Evolutionary conservation across 2,329 filamentous ascomycete species (phyloP).

Genomic region (Ophiostoma australiae): DNA sequence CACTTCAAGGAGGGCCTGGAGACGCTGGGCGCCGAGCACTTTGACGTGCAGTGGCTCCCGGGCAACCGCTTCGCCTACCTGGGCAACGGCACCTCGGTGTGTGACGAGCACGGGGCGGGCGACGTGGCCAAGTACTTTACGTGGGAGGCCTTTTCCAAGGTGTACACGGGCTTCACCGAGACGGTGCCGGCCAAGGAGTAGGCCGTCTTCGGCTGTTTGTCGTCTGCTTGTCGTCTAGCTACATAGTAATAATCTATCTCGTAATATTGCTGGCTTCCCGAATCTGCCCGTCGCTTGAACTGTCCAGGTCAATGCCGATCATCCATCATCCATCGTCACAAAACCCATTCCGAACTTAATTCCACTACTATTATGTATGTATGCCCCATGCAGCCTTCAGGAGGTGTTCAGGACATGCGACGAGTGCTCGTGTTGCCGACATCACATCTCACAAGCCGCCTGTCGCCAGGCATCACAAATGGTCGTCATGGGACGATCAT

Average conservation of each 20-base stretch:
- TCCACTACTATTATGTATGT: too few relatives aligned
- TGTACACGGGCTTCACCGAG: neutral
- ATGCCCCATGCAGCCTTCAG: neutral
- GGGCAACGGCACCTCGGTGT: conserved; percentile 18
- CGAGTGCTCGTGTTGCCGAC: neutral
- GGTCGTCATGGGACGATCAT: too few relatives aligned
- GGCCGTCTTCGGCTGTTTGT: neutral
- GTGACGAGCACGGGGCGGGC: neutral
- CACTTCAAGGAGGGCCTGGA: conserved; percentile 31
- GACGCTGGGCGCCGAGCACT: conserved; percentile 35
- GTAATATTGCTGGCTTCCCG: neutral
- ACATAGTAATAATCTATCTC: neutral
- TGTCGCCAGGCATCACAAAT: too few relatives aligned
- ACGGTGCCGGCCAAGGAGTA: neutral
- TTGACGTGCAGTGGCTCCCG: conserved; percentile 26
- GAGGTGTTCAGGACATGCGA: neutral
- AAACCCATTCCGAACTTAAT: neutral
- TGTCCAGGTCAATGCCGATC: neutral
- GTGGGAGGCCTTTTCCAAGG: neutral
- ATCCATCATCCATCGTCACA: neutral
- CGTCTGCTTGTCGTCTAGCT: neutral
- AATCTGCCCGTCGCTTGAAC: neutral
- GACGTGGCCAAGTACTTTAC: neutral
- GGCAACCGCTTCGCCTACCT: conserved; percentile 22
- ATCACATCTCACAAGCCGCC: neutral